Percentiles rank a stretch among this genome's conserved stretches.
phyloP scores from a whole-genome alignment of 2,329 filamentous ascomycete genomes.

The Penicillium fuscoglaucum region DNA sequence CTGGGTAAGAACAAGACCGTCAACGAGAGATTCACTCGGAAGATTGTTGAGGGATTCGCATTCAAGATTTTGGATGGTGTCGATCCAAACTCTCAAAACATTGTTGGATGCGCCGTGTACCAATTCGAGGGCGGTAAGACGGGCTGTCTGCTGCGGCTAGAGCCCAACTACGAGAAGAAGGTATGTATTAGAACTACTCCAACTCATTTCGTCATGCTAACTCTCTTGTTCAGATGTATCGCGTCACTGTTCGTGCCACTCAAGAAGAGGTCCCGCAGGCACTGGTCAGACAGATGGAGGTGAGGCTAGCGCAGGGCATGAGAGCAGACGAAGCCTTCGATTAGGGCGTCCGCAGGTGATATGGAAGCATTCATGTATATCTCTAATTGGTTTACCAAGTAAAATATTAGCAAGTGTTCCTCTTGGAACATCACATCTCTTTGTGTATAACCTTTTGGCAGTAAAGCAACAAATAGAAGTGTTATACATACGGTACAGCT shows the following conservation, averaged over 20 bases:
- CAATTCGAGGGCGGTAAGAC: constrained; percentile 78
- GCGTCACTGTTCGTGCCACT: constrained; percentile 88
- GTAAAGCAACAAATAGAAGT: neutral
- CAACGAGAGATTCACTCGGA: constrained; percentile 68
- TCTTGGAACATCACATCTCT: neutral
- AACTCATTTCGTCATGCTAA: constrained; percentile 13
- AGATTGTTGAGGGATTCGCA: constrained; percentile 77
- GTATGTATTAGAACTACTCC: constrained; percentile 55
- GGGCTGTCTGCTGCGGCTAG: constrained; percentile 86
- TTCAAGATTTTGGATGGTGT: constrained; percentile 85
- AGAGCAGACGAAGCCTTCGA: constrained; percentile 17
- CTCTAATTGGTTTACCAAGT: constrained; percentile 17
- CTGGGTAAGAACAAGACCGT: constrained; percentile 63
- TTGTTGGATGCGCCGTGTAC: constrained; percentile 87
- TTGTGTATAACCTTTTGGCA: constrained; percentile 10
- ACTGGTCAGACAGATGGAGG: constrained; percentile 83
- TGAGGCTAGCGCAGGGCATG: constrained; percentile 64
- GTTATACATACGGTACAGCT: neutral
- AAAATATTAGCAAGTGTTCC: constrained; percentile 21
- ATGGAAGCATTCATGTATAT: constrained; percentile 24
- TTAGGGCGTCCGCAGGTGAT: neutral
- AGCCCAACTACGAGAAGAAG: constrained; percentile 90
- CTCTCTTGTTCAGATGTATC: constrained; percentile 71
- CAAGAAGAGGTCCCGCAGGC: constrained; percentile 83
- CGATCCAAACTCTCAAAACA: constrained; percentile 89